phyloP scores from a whole-genome alignment of 2,329 filamentous ascomycete genomes.

The Akanthomyces lecanii region DNA sequence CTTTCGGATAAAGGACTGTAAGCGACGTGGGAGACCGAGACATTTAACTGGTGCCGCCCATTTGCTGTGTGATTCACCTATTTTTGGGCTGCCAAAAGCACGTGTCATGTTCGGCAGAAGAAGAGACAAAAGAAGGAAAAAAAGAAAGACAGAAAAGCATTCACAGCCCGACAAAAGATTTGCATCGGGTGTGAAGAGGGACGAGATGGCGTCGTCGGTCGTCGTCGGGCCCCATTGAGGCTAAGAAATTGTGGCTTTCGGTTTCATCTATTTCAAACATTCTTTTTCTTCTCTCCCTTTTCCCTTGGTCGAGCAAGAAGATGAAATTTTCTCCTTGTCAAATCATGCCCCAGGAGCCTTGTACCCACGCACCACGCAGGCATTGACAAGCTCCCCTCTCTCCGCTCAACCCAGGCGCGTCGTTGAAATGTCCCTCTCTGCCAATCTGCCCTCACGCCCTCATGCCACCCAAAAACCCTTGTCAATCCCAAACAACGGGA shows the following conservation, averaged over 20 bases:
- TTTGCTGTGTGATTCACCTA: conserved; percentile 8
- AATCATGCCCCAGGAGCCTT: not conserved
- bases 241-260: not conserved
- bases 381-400: not conserved
- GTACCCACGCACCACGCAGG: not conserved
- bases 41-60: not conserved
- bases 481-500: conserved; percentile 10
- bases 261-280: conserved; percentile 9
- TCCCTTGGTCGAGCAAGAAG: not conserved
- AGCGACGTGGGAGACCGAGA: conserved; percentile 1
- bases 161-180: too few species aligned
- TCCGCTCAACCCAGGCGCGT: not conserved
- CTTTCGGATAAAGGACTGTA: too few species aligned
- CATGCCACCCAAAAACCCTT: not conserved
- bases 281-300: not conserved
- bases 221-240: not conserved
- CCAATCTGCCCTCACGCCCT: not conserved
- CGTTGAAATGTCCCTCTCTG: not conserved
- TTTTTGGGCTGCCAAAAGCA: not conserved
- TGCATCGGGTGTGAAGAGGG: too few species aligned
- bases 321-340: not conserved
- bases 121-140: not conserved
- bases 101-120: not conserved
- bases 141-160: not conserved
- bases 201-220: not conserved